Evolutionary conservation across 164 flowering plant genomes (phyloP), one percentile per base, ranked within the genome.

Genomic region (Nymphaea colorata): DNA sequence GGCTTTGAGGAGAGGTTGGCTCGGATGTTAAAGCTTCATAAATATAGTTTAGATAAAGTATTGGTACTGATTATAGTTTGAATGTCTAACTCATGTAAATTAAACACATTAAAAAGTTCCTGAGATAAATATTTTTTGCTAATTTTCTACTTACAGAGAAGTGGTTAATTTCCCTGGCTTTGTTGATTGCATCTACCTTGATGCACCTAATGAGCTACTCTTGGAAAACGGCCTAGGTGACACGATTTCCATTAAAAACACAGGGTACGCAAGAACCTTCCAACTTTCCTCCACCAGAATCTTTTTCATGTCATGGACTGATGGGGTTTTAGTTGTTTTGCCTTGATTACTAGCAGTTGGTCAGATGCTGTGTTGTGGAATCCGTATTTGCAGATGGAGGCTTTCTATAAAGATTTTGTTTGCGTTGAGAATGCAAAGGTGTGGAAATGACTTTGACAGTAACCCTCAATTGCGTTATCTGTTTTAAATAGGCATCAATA

Each of bases 351-450:
- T 5, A 79, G 80, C 83, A 93, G 98, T 75, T 93, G 97, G 98
- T 75, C 93, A 47, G 98, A 93, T 81, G 81, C 90, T 65, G 98
- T 93, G 61, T 66, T 93, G 66, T 93, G 98, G 97, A 93, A 91
- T 72, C 98, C 96, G 36, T 77, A 93, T 79, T 59, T 83, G 72
- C 79, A 76, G 67, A 91, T 93, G 98, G 96, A 91, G 79, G 84
- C 90, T 68, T 86, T 87, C 77, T 93, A 87, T 75, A 83, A 64
- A 75, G 94, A 93, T 76, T 93, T 93, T 79, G 97, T 93, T 44
- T 93, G 98, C 61, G 96, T 93, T 53, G 98, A 93, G 75, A 91
- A 93, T 82, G 97, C 97, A 4, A 79, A 91, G 98, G 98, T 91
- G 78, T 42, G 62, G 5, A 43, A 4, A 12, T 61, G 57, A 15